Evolutionary conservation across 2,329 filamentous ascomycete genomes (phyloP), one percentile per base, ranked within the genome.

Genomic region (Hypoxylon sp.): DNA sequence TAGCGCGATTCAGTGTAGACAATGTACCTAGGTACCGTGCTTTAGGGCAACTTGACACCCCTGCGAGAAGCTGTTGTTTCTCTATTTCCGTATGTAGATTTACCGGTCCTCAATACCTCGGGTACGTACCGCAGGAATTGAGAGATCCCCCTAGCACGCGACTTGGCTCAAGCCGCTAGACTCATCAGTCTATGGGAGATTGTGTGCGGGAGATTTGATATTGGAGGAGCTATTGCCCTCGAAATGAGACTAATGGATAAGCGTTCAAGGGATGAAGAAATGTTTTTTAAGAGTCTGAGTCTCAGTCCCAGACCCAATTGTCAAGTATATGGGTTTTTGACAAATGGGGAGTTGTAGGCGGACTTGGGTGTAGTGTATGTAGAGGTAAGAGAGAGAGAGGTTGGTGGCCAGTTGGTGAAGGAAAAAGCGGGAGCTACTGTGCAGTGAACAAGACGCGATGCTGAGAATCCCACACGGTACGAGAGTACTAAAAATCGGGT

Each of bases 1-100:
- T 70, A 72, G 68, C 71, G 72, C 72, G 72, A 73, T 63, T 70
- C 43, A 11, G 28, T 52, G 50, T 56, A 36, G 48, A 23, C 19
- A 59, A 38, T 7, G 63, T 50, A 52, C 23, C 38, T 17, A 30
- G n/a, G 23, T 30, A 32, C 48, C 25, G 45, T 36, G 36, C 45
- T 38, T 49, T 30, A 43, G 49, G 52, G 52, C 46, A 58, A 63
- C 28, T 28, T 51, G 30, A 49, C 32, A 43, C 32, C 57, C 56
- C 48, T 48, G 45, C 43, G 3, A 41, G 46, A 30, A 63, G 55
- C 56, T 60, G 38, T 46, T 45, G 30, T 57, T 49, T 55, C 28
- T 21, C 17, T 2, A 5, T 23, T 5, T 23, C 23, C 5, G 23
- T n/a, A 25, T 28, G 25, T 46, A 11, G 17, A 19, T 9, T 30